These are phyloP conservation scores for Trypanosoma conorhini DNA, from an alignment of 208 protist species.

Conservation along the genomic window DNA sequence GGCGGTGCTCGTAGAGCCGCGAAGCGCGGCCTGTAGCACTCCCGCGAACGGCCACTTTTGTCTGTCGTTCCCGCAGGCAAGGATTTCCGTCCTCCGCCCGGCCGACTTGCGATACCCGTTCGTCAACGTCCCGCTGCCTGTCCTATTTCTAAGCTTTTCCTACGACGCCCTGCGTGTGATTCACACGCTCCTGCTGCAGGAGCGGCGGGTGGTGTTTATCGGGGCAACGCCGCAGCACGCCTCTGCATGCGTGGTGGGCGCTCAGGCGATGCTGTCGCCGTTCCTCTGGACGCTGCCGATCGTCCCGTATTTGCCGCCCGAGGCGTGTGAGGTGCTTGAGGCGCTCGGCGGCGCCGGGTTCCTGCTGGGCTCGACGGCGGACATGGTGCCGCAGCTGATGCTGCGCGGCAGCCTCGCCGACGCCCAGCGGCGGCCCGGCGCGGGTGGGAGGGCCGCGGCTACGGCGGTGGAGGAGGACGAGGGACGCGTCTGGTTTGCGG, in stretches of 20 bases:
- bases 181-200: slow-evolving; percentile 62
- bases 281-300: slow-evolving; percentile 62
- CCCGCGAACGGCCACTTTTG: slow-evolving; percentile 6
- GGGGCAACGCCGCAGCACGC: slow-evolving; percentile 77
- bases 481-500: slow-evolving; percentile 61
- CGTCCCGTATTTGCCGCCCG: slow-evolving; percentile 56
- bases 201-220: slow-evolving; percentile 65
- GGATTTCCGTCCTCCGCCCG: slow-evolving; percentile 41
- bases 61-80: slow-evolving; percentile 12
- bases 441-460: slow-evolving; percentile 8
- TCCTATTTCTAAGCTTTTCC: slow-evolving; percentile 66
- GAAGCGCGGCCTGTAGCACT: slow-evolving; percentile 8
- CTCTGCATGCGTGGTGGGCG: slow-evolving; percentile 69
- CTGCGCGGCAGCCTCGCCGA: slow-evolving; percentile 25
- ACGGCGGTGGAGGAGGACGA: slow-evolving; percentile 8
- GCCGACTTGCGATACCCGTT: slow-evolving; percentile 46
- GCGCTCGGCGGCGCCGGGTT: slow-evolving; percentile 31
- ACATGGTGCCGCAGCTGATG: slow-evolving; percentile 57
- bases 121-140: slow-evolving; percentile 47
- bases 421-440: slow-evolving; percentile 4
- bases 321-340: slow-evolving; percentile 20
- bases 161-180: slow-evolving; percentile 67
- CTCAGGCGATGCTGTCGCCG: slow-evolving; percentile 52
- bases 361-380: slow-evolving; percentile 59
- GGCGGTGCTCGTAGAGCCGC: slow-evolving; percentile 21